Evolutionary conservation across 805 yeast species (phyloP).

Genomic region (Blastobotrys mokoenaii): DNA sequence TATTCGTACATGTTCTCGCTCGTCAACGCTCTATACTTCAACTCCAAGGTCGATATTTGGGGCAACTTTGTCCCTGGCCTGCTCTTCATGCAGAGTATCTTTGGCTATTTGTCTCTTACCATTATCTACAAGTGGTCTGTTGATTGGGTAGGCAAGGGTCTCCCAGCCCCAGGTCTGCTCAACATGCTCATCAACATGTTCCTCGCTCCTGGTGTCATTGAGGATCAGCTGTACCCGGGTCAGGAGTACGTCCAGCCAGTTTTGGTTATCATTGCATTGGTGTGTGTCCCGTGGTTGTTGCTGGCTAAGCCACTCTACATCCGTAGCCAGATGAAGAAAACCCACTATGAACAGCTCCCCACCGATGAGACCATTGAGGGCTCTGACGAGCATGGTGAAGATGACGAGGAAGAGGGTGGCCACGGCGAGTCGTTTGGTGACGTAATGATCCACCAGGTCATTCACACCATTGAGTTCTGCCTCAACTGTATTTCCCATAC

Average conservation of each 20-base stretch:
- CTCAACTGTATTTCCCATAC: constrained; percentile 97
- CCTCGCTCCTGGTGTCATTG: constrained; percentile 81
- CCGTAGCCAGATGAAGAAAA: constrained; percentile 45
- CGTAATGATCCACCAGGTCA: constrained; percentile 92
- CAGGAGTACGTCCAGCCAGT: constrained; percentile 70
- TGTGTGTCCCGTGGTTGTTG: constrained; percentile 89
- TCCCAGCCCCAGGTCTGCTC: constrained; percentile 84
- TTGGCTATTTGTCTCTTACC: constrained; percentile 80
- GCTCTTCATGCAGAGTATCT: constrained; percentile 90
- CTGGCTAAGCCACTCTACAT: constrained; percentile 73
- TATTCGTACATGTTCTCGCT: constrained; percentile 80
- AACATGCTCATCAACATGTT: constrained; percentile 96
- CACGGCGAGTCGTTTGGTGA: constrained; percentile 76
- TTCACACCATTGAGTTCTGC: constrained; percentile 96
- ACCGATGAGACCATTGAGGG: constrained; percentile 28
- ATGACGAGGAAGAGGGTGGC: constrained; percentile 42
- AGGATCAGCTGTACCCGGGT: constrained; percentile 70
- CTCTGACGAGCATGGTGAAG: constrained; percentile 26
- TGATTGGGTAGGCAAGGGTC: constrained; percentile 73
- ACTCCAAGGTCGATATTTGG: constrained; percentile 67
- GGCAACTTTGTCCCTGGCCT: constrained; percentile 95
- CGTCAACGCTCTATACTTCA: constrained; percentile 65
- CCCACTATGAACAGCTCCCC: constrained; percentile 42
- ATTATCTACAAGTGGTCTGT: constrained; percentile 92
- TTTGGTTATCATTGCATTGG: constrained; percentile 64